Evolutionary conservation across 108 stramenopile genomes (phyloP).

Genomic region (Nitzschia sp.): DNA sequence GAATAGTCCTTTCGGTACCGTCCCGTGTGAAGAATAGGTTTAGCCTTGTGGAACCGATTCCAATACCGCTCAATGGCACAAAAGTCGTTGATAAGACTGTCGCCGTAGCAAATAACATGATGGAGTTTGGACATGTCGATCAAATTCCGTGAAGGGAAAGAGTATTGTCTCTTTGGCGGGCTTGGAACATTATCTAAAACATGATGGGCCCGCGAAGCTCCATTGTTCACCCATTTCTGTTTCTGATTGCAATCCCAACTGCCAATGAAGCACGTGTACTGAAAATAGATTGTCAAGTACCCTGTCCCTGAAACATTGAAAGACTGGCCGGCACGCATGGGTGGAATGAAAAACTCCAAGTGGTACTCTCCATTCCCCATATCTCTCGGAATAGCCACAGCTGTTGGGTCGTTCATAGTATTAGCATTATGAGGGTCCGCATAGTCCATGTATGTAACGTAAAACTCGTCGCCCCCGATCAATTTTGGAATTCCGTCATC

Average conservation of each 20-base stretch:
- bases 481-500: too few species aligned
- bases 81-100: slow-evolving; percentile 21
- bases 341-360: slow-evolving; percentile 27
- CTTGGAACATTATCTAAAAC: not conserved
- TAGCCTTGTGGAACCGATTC: slow-evolving; percentile 35
- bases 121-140: slow-evolving; percentile 17
- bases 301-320: not conserved
- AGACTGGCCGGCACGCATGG: slow-evolving; percentile 1
- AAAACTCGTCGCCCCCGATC: too few species aligned
- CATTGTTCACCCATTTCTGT: slow-evolving; percentile 6
- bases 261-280: slow-evolving; percentile 30
- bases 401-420: not conserved
- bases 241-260: slow-evolving; percentile 9
- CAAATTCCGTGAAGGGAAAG: not conserved
- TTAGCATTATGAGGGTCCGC: too few species aligned
- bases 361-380: slow-evolving; percentile 20
- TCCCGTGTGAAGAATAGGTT: slow-evolving; percentile 19
- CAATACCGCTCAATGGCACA: slow-evolving; percentile 18
- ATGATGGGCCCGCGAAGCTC: slow-evolving; percentile 14
- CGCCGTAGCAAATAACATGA: slow-evolving; percentile 31
- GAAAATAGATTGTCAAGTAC: slow-evolving; percentile 23
- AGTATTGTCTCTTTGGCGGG: not conserved
- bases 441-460: too few species aligned
- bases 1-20: slow-evolving; percentile 20
- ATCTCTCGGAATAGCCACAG: slow-evolving; percentile 26